A percentile compares a stretch with the other conserved stretches of the same genome.
These are phyloP conservation scores for Populus alba DNA, from an alignment of 345 rosid genomes.

Conservation along the genomic window DNA sequence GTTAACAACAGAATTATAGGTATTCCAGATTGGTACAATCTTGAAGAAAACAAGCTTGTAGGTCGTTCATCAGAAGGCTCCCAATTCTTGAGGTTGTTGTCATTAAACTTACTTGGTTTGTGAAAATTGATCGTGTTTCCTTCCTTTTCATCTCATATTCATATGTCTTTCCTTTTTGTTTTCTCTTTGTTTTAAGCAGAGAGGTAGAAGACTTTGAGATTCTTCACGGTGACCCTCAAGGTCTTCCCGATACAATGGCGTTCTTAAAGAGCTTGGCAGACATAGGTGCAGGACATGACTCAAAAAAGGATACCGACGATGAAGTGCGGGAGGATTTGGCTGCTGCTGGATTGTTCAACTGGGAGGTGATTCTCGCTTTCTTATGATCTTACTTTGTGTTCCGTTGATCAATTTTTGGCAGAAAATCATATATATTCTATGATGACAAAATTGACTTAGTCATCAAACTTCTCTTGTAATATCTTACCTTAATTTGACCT, in stretches of 20 bases:
- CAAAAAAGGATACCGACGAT: conserved; percentile 56
- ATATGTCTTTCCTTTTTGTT: too few relatives aligned
- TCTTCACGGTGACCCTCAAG: conserved; percentile 85
- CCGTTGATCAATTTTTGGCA: too few relatives aligned
- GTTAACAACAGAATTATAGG: conserved; percentile 82
- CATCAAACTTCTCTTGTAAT: too few relatives aligned
- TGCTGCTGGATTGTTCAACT: conserved; percentile 89
- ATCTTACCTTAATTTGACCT: too few relatives aligned
- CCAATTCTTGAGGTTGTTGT: conserved; percentile 80
- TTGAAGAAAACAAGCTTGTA: too few relatives aligned
- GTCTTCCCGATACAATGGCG: conserved; percentile 71
- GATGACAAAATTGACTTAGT: too few relatives aligned
- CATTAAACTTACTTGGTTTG: conserved; percentile 53
- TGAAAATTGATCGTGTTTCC: conserved; percentile 35
- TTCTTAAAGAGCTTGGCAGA: conserved; percentile 78
- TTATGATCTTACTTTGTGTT: too few relatives aligned
- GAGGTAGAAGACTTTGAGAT: conserved; percentile 79
- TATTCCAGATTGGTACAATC: conserved; percentile 89
- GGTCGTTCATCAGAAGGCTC: too few relatives aligned
- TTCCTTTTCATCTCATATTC: background rate
- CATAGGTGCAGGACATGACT: conserved; percentile 51
- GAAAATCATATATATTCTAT: too few relatives aligned
- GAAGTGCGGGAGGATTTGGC: conserved; percentile 83
- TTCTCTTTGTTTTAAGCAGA: conserved; percentile 2
- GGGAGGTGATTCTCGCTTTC: conserved; percentile 62